Evolutionary conservation across 257 asterid species (phyloP), one percentile per base, ranked within the genome.

Genomic region (Nicotiana undulata): DNA sequence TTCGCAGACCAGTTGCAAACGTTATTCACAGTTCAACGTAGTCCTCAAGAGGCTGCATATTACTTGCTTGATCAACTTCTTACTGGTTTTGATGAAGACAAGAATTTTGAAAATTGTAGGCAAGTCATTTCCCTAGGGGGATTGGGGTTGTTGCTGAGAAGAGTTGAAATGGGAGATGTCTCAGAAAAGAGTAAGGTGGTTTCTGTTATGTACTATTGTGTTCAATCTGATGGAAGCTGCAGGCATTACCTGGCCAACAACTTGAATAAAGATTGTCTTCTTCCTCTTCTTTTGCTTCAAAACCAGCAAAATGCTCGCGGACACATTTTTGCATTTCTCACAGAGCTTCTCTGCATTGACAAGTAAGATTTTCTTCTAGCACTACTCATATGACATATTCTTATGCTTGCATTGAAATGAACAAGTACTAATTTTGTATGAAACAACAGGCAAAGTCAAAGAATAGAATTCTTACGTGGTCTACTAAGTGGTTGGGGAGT

Each of bases 111-210:
- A 85, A 92, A 92, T 52, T 91, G 93, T 59, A 87, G 86, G 74
- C 93, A 90, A 85, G 79, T 92, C 74, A 82, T 91, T 68, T 87
- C 92, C 1, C 84, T 92, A 7, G 98, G 98, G 1, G 97, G 97
- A 24, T 80, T 94, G 60, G 84, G 89, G 75, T 82, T 92, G 88
- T 70, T 94, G 60, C 85, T 86, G 9, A 90, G 86, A 64, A 90
- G 98, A 76, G 84, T 89, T 90, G 93, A 91, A 53, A 83, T 18
- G 15, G 97, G 95, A 56, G 90, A 90, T 63, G 76, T 58, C 4
- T 28, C 12, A 28, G 98, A 94, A 88, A 91, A 87, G 86, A 82
- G 85, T 31, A 90, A 82, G 83, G 94, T 88, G 40, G 88, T 85
- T 46, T 79, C 85, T 28, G 78, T 91, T 18, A 88, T 94, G 81